Base-by-base conservation (phyloP, 768 basidiomycete species). In the Lyophyllum atratum region DNA sequence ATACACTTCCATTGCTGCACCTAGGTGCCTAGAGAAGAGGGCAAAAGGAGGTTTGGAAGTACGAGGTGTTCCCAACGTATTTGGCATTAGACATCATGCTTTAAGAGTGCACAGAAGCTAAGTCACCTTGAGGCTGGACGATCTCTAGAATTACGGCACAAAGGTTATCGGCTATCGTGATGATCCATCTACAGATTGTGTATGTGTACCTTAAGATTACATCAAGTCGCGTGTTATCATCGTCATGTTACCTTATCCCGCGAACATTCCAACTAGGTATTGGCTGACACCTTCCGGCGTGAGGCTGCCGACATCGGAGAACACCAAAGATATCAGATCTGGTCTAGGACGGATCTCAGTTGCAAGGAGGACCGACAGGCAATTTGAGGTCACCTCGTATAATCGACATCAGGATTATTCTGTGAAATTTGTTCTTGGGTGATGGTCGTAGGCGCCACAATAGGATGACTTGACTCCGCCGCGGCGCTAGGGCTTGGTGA, bases 261-360 rank as follows among this genome's bases (percentile, higher is more conserved):
- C 88, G 76, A 93, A 96, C 87, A 95, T 94, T 62, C 92, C 93
- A 56, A 97, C 95, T 43, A 97, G 81, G 70, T 95, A 95, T 71
- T 95, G 93, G 73, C 92, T 95, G 61, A 97, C 93, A 56, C 92
- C 91, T 74, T 93, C 91, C 29, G 95, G 93, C 21, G 93, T 94
- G 60, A 95, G 79, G 64, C 92, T 92, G 21, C 96, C 96, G 40
- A 98, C 86, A 65, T 98, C 96, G 55, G 92, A 93, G 69, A 98
- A 92, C 34, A 98, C 93, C 34, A 98, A 82, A 33, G 93, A 90
- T 61, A 98, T 96, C 61, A 96, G 76, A 76, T 98, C 94, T 52
- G 95, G 93, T 67, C 91, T 93, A 61, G 11, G 58, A 58, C 42
- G 34, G 44, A 48, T 50, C 22, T 58, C 25, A 59, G 44, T 42